phyloP scores from a whole-genome alignment of 805 yeast species.

The Wickerhamiella kazuoi region DNA sequence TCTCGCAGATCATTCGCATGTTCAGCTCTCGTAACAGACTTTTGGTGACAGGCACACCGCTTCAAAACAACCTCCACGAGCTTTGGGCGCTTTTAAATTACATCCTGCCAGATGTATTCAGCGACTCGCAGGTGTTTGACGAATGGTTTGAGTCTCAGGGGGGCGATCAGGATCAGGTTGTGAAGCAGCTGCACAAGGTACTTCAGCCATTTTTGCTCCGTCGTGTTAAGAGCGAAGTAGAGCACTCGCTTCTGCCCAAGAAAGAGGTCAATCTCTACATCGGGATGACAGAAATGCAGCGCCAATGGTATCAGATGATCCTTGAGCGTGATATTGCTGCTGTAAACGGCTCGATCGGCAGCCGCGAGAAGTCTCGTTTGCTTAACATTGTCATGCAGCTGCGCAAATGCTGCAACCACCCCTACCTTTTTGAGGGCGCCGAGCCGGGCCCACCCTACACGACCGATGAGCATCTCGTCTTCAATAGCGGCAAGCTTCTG shows the following conservation, averaged over 20 bases:
- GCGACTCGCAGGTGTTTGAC: conserved; percentile 77
- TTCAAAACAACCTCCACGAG: conserved; percentile 89
- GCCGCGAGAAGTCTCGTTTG: conserved; percentile 78
- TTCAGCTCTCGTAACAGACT: conserved; percentile 74
- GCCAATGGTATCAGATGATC: conserved; percentile 74
- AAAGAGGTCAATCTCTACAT: conserved; percentile 78
- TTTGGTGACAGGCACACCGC: conserved; percentile 87
- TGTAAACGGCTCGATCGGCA: conserved; percentile 89
- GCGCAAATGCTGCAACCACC: conserved; percentile 93
- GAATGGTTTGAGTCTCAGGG: conserved; percentile 63
- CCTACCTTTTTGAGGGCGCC: conserved; percentile 95
- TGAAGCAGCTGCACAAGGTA: conserved; percentile 75
- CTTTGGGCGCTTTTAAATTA: conserved; percentile 89
- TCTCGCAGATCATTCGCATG: conserved; percentile 80
- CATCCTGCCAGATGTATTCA: conserved; percentile 83
- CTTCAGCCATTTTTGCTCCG: conserved; percentile 75
- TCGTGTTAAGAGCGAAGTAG: conserved; percentile 85
- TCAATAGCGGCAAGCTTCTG: conserved; percentile 77
- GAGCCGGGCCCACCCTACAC: conserved; percentile 98
- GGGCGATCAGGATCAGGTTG: conserved; percentile 57
- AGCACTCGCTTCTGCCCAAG: conserved; percentile 75
- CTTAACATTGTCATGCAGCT: conserved; percentile 92
- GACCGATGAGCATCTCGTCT: conserved; percentile 86
- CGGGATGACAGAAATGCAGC: conserved; percentile 92
- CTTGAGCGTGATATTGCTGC: conserved; percentile 91